Evolutionary conservation across 345 rosid species (phyloP).

Genomic region (Citrus sinensis): DNA sequence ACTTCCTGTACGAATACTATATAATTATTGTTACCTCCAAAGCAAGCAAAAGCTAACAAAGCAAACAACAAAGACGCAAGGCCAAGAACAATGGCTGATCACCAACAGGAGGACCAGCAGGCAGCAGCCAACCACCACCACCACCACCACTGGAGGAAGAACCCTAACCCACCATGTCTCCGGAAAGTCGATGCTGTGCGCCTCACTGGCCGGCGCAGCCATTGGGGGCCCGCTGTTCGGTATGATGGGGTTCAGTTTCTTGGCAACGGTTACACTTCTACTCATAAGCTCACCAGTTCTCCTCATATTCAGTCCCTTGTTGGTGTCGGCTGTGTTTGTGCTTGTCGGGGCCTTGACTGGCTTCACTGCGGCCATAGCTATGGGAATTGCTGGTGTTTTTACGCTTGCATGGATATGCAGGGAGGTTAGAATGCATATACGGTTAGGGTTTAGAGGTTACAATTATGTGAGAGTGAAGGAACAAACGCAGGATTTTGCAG

Average conservation of each 20-base stretch:
- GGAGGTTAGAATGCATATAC: conserved; percentile 8
- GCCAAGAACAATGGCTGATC: background rate
- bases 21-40: background rate
- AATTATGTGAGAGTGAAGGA: conserved; percentile 12
- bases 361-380: conserved; percentile 26
- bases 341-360: conserved; percentile 32
- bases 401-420: conserved; percentile 26
- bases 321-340: conserved; percentile 19
- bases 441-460: conserved; percentile 17
- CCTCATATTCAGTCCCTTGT: conserved; percentile 38
- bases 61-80: background rate
- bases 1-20: background rate
- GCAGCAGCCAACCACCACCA: background rate
- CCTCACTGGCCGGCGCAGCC: conserved; percentile 25
- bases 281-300: conserved; percentile 34
- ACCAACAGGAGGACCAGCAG: background rate
- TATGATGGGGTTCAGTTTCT: conserved; percentile 34
- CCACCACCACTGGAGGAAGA: background rate
- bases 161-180: background rate
- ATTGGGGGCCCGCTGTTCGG: conserved; percentile 36
- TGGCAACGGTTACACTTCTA: conserved; percentile 31
- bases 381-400: conserved; percentile 34
- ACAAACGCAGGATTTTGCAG: conserved; percentile 6
- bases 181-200: conserved; percentile 1
- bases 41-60: background rate